These are phyloP conservation scores for Solanum peruvianum DNA, from an alignment of 257 asterid genomes.

Conservation along the genomic window DNA sequence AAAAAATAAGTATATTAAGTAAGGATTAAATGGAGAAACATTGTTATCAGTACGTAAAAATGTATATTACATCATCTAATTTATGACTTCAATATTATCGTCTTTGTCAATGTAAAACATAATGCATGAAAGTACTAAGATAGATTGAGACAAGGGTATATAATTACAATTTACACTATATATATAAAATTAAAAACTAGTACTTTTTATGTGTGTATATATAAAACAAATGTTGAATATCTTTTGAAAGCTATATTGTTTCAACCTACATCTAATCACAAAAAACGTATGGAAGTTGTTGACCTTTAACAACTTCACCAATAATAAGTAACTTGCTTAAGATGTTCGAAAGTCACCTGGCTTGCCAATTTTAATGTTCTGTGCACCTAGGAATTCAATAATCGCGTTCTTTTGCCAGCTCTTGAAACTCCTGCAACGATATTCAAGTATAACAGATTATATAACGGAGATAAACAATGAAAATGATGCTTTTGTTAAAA, in stretches of 20 bases:
- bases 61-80: not conserved
- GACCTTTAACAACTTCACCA: not conserved
- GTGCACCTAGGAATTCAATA: slow-evolving; percentile 34
- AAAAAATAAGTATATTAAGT: not conserved
- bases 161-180: not conserved
- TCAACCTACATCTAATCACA: not conserved
- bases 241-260: not conserved
- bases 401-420: slow-evolving; percentile 92
- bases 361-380: slow-evolving; percentile 64
- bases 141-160: not conserved
- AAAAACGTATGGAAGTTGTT: not conserved
- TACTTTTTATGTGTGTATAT: too few species aligned
- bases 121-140: not conserved
- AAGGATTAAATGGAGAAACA: not conserved
- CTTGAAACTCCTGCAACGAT: slow-evolving; percentile 80
- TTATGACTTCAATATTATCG: not conserved
- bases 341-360: slow-evolving; percentile 48
- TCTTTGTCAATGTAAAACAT: not conserved
- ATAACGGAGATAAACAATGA: not conserved
- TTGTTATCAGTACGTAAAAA: not conserved
- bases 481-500: not conserved
- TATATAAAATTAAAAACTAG: too few species aligned
- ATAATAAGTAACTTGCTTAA: not conserved
- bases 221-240: too few species aligned
- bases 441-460: not conserved